Evolutionary conservation across 257 asterid genomes (phyloP).

Genomic region (Nicotiana sylvestris): DNA sequence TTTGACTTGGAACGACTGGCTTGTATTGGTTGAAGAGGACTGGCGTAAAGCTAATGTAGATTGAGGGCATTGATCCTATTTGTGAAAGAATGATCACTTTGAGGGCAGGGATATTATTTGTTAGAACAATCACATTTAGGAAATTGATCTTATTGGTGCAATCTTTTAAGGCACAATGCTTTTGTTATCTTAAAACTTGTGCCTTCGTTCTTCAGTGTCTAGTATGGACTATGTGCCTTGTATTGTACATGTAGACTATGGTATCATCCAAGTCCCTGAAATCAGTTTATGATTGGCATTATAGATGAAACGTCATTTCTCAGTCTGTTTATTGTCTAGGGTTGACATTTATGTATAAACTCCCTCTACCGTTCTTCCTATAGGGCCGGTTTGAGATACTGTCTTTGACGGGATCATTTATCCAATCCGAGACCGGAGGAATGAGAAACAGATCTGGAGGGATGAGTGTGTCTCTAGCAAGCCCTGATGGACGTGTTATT

Average conservation of each 20-base stretch:
- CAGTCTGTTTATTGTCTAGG: neutral
- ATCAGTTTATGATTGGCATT: neutral
- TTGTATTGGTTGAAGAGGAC: too few species aligned
- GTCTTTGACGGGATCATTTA: slow-evolving; percentile 71
- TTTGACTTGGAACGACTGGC: too few species aligned
- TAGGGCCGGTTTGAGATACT: slow-evolving; percentile 89
- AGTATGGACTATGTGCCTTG: neutral
- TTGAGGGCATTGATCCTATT: neutral
- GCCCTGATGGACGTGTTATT: slow-evolving; percentile 83
- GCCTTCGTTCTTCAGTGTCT: neutral
- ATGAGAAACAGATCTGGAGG: slow-evolving; percentile 83
- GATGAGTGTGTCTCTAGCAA: slow-evolving; percentile 80
- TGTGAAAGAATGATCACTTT: neutral
- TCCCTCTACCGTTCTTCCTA: neutral
- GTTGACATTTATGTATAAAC: neutral
- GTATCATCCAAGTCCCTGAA: neutral
- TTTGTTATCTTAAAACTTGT: neutral
- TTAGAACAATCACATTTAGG: neutral
- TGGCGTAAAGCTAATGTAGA: neutral
- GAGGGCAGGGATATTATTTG: neutral
- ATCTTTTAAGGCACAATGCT: neutral
- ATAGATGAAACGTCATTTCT: neutral
- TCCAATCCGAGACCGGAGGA: slow-evolving; percentile 78
- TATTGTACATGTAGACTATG: neutral
- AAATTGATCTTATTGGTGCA: neutral